Conservation (phyloP, 768 basidiomycete genomes). For the Sporobolomyces phaffii region DNA sequence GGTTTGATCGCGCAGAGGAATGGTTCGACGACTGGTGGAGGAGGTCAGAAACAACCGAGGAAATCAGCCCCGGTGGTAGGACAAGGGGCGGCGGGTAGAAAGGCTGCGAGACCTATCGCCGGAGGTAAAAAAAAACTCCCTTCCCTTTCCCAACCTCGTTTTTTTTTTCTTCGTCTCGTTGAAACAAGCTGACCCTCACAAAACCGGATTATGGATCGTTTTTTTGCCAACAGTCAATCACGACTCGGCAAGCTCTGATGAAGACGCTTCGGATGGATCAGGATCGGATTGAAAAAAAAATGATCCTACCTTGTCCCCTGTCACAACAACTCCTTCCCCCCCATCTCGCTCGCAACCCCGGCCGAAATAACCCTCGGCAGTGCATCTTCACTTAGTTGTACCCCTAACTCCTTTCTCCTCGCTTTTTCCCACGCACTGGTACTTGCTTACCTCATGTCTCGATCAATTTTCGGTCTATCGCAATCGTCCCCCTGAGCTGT, state of each 20-base stretch:
- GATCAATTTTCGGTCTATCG: too few relatives aligned
- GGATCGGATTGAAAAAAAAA: conserved; percentile 32
- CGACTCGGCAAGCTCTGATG: conserved; percentile 7
- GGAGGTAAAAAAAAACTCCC: conserved; percentile 1
- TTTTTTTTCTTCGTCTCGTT: background rate
- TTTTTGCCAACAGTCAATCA: background rate
- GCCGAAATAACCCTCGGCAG: too few relatives aligned
- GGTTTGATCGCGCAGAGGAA: background rate
- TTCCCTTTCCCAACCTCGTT: background rate
- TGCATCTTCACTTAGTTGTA: too few relatives aligned
- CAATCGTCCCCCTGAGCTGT: too few relatives aligned
- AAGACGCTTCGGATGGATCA: conserved; percentile 20
- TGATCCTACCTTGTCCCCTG: too few relatives aligned
- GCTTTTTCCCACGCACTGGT: too few relatives aligned
- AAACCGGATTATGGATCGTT: too few relatives aligned
- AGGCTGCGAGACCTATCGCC: conserved; percentile 2
- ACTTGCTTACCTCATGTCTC: too few relatives aligned
- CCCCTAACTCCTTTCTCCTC: too few relatives aligned
- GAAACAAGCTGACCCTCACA: background rate
- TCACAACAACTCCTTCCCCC: too few relatives aligned
- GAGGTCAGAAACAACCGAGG: conserved; percentile 11
- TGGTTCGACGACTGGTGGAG: background rate
- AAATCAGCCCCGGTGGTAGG: background rate
- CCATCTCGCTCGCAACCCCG: too few relatives aligned
- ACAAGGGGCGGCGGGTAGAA: background rate